These are phyloP conservation scores for Drechslerella stenobrocha DNA, from an alignment of 2,329 filamentous ascomycete genomes.

Conservation along the genomic window DNA sequence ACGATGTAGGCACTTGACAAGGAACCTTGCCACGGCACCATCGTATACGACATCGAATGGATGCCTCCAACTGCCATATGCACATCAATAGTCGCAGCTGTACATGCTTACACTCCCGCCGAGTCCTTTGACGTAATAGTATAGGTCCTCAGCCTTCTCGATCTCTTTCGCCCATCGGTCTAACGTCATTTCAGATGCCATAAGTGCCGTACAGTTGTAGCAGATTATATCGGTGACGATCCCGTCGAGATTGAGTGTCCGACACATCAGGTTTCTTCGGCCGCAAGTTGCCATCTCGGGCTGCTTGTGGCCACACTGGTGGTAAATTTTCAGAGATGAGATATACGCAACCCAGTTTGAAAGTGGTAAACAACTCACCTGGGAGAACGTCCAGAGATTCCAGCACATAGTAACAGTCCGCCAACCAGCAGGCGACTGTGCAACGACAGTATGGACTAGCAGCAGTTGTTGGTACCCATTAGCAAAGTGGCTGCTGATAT, in stretches of 20 bases:
- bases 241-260: conserved; percentile 27
- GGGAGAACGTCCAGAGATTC: conserved; percentile 41
- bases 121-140: conserved; percentile 40
- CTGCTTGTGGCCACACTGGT: conserved; percentile 37
- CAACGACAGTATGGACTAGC: not conserved
- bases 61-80: not conserved
- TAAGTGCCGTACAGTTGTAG: conserved; percentile 20
- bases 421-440: not conserved
- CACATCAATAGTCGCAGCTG: conserved; percentile 18
- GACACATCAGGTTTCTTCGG: conserved; percentile 34
- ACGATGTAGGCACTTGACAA: too few relatives aligned
- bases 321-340: not conserved
- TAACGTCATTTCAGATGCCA: conserved; percentile 6
- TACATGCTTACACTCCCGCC: conserved; percentile 33
- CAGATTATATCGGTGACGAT: conserved; percentile 8
- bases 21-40: too few relatives aligned
- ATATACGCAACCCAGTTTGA: not conserved
- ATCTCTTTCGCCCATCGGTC: conserved; percentile 7
- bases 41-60: too few relatives aligned
- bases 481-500: too few relatives aligned
- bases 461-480: too few relatives aligned
- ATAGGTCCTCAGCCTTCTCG: conserved; percentile 25
- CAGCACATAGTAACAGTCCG: conserved; percentile 45
- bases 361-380: conserved; percentile 6
- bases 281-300: conserved; percentile 28